Evolutionary conservation across 176 grass and related monocot genomes (phyloP), one percentile per base, ranked within the genome.

Genomic region (Aegilops tauschii): DNA sequence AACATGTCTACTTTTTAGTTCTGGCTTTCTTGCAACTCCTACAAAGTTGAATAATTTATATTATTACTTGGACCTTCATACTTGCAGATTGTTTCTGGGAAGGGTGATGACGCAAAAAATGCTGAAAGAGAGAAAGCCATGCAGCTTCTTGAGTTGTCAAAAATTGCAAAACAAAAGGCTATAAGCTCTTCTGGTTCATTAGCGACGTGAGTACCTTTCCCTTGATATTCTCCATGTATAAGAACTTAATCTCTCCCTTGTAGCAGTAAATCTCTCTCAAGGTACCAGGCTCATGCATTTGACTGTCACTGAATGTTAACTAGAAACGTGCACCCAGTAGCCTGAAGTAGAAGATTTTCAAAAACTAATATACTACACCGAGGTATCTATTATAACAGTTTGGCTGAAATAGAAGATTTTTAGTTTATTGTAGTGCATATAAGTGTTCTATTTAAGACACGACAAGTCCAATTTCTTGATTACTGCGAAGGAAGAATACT

Each of bases 61-160:
- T 54, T 58, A 35, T 80, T 49, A 74, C 44, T 63, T 58, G 21
- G 27, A 86, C 61, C 8, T 65, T 77, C 12, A 4, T 64, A 18
- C 49, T 81, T 88, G 77, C 86, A 98, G 96, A 86, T 95, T 86
- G 93, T 98, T 82, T 93, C 93, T 84, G 96, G 90, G 77, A 98
- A 98, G 80, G 80, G 88, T 56, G 77, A 91, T 18, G 96, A 98
- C 68, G 84, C 80, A 20, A 93, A 85, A 91, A 93, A 68, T 82
- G 79, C 92, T 63, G 96, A 95, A 80, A 95, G 87, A 69, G 96
- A 98, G 86, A 98, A 90, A 84, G 86, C 80, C 23, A 95, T 95
- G 83, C 85, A 90, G 68, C 88, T 89, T 83, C 80, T 79, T 87
- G 90, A 95, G 82, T 61, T 85, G 44, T 87, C 90, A 47, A 95